phyloP scores from a whole-genome alignment of 2,329 filamentous ascomycete genomes.

The Trichothecium roseum region DNA sequence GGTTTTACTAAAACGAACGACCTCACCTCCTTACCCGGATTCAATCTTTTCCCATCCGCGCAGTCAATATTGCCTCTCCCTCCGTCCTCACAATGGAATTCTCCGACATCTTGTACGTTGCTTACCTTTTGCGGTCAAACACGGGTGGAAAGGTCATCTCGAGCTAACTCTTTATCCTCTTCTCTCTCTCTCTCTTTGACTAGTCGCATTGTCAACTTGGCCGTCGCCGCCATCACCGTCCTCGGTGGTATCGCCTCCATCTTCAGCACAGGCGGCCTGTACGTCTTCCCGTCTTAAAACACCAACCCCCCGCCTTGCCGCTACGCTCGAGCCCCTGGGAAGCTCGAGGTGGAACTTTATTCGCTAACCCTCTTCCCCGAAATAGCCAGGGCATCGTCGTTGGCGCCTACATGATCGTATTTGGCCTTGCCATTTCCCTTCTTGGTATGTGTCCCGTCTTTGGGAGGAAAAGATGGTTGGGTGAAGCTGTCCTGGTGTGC shows the following conservation, averaged over 20 bases:
- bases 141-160: background rate
- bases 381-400: conserved; percentile 49
- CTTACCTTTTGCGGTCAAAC: background rate
- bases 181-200: too few relatives aligned
- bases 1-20: background rate
- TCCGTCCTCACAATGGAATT: conserved; percentile 60
- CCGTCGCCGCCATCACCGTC: conserved; percentile 75
- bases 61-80: background rate
- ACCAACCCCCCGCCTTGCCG: too few relatives aligned
- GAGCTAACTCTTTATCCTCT: conserved; percentile 24
- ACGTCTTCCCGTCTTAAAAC: conserved; percentile 26
- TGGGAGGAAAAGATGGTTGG: conserved; percentile 1
- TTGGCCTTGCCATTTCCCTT: conserved; percentile 67
- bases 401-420: conserved; percentile 80
- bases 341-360: too few relatives aligned
- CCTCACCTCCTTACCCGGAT: background rate
- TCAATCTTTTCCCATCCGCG: background rate
- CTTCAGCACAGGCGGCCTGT: conserved; percentile 51
- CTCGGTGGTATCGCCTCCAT: conserved; percentile 72
- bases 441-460: conserved; percentile 36
- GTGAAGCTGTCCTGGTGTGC: background rate
- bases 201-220: conserved; percentile 93
- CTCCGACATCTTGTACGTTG: conserved; percentile 76
- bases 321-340: too few relatives aligned
- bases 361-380: too few relatives aligned